Evolutionary conservation across 441 rosid genomes (phyloP).

Genomic region (Dalechampia spathulata): DNA sequence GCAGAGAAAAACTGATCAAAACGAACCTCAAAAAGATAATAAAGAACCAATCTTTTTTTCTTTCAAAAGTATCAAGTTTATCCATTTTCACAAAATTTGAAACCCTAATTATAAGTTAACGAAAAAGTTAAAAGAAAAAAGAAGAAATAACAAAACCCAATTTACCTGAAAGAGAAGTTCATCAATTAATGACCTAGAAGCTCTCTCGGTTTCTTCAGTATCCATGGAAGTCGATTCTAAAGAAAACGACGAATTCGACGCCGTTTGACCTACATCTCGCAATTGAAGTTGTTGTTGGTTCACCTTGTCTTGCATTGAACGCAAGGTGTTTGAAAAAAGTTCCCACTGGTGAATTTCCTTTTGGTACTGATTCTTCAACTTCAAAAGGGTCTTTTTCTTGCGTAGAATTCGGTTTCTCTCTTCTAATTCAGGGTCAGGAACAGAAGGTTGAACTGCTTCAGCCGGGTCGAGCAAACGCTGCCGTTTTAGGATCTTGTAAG

Average conservation of each 20-base stretch:
- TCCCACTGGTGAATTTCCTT: slow-evolving; percentile 63
- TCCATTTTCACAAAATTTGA: no score
- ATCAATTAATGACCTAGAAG: slow-evolving; percentile 32
- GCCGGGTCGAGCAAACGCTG: slow-evolving; percentile 32
- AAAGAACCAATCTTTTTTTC: no score
- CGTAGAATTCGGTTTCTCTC: slow-evolving; percentile 40
- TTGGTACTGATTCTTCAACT: slow-evolving; percentile 43
- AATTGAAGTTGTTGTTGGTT: slow-evolving; percentile 18
- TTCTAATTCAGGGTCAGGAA: slow-evolving; percentile 37
- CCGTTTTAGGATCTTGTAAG: slow-evolving; percentile 65
- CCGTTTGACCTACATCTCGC: slow-evolving; percentile 12
- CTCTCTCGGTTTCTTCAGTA: slow-evolving; percentile 11
- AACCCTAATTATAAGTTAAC: no score
- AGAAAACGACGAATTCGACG: not conserved
- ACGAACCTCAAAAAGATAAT: no score
- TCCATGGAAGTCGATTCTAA: slow-evolving; percentile 11
- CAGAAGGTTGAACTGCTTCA: slow-evolving; percentile 14
- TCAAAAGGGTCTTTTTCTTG: slow-evolving; percentile 39
- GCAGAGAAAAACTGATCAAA: no score
- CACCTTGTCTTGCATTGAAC: slow-evolving; percentile 39
- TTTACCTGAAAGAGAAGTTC: slow-evolving; percentile 61
- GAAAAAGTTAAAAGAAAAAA: no score
- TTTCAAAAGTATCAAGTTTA: no score
- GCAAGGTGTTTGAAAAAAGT: slow-evolving; percentile 44
- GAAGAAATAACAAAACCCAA: slow-evolving; percentile 7